A percentile compares a stretch with the other conserved stretches of the same genome.
Conservation (phyloP, 306 rosid species). For the Morella rubra region DNA sequence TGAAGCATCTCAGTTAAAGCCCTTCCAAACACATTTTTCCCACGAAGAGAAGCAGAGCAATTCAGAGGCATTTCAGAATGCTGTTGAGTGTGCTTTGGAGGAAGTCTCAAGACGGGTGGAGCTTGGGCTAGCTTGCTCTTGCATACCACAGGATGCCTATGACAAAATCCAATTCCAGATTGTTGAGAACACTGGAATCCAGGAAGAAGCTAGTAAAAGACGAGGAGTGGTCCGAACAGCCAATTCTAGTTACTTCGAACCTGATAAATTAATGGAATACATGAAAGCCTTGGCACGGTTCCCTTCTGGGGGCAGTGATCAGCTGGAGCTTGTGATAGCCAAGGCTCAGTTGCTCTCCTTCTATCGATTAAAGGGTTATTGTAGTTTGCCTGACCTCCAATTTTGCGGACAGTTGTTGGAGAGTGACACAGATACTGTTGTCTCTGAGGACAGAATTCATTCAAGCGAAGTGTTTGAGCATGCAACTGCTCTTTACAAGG, state of each 20-base stretch:
- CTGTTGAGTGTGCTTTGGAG: conserved; percentile 79
- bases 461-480: conserved; percentile 39
- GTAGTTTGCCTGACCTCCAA: conserved; percentile 72
- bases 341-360: conserved; percentile 84
- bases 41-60: conserved; percentile 62
- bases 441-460: conserved; percentile 32
- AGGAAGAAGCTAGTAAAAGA: conserved; percentile 45
- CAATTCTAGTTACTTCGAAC: conserved; percentile 55
- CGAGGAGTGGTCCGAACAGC: conserved; percentile 54
- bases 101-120: conserved; percentile 81
- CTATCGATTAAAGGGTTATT: conserved; percentile 66
- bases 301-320: conserved; percentile 55
- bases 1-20: conserved; percentile 75
- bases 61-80: conserved; percentile 77
- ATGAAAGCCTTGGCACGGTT: conserved; percentile 56
- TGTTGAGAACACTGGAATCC: conserved; percentile 82
- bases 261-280: conserved; percentile 52
- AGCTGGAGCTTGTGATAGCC: conserved; percentile 70
- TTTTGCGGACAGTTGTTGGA: conserved; percentile 58
- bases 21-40: conserved; percentile 64
- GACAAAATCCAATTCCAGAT: conserved; percentile 56
- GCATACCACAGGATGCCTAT: conserved; percentile 59
- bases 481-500: conserved; percentile 30
- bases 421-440: conserved; percentile 38
- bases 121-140: conserved; percentile 75